These are phyloP conservation scores for Biscutella laevigata DNA, from an alignment of 441 rosid species.

Conservation along the genomic window DNA sequence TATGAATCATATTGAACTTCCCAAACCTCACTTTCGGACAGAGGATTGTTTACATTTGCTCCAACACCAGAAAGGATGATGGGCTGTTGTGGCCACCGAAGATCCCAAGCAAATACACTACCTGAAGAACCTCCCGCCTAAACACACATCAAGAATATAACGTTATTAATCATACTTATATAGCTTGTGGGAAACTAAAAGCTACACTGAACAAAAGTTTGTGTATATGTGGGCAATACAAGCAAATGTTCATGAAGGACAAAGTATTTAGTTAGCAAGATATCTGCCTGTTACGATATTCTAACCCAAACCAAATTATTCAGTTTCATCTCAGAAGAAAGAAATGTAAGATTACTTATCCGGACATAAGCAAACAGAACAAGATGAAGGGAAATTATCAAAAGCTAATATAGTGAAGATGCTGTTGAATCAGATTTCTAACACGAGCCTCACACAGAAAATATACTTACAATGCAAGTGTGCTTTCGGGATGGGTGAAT, in stretches of 20 bases:
- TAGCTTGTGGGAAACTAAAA: background rate
- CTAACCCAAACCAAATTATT: background rate
- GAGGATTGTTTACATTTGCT: slow-evolving; percentile 26
- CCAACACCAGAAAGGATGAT: slow-evolving; percentile 62
- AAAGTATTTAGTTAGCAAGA: background rate
- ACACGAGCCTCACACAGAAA: background rate
- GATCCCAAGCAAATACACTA: slow-evolving; percentile 83
- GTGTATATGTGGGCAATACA: background rate
- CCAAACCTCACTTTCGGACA: slow-evolving; percentile 90
- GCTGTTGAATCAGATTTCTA: background rate
- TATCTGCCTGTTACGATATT: background rate
- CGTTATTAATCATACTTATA: background rate
- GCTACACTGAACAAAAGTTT: background rate
- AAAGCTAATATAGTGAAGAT: too few relatives aligned
- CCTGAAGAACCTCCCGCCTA: slow-evolving; percentile 95
- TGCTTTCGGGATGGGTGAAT: slow-evolving; percentile 88
- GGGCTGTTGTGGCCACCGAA: slow-evolving; percentile 64
- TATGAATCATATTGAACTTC: slow-evolving; percentile 67
- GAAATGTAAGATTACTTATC: background rate
- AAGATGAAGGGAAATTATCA: background rate
- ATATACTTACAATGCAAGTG: slow-evolving; percentile 58
- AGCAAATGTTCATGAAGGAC: background rate
- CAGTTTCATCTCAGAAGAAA: slow-evolving; percentile 1
- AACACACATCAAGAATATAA: slow-evolving; percentile 10
- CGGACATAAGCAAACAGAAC: background rate